A percentile compares a stretch with the other conserved stretches of the same genome.
Evolutionary conservation across 805 yeast species (phyloP).

Genomic region (Wickerhamiella qilinensis): DNA sequence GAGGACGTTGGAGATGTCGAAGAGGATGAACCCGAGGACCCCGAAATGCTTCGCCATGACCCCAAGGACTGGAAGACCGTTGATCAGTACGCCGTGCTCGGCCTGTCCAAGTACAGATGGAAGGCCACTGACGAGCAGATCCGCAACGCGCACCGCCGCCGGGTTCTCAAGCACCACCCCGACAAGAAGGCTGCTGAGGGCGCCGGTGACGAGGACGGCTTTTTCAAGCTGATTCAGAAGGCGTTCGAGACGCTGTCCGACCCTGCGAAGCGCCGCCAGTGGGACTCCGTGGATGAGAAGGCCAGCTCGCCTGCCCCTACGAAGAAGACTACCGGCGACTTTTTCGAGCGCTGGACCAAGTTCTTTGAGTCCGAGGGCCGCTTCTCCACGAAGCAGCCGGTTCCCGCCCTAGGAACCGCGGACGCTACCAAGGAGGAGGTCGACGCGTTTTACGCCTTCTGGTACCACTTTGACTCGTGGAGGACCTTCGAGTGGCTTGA

Average conservation of each 20-base stretch:
- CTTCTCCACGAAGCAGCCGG: constrained; percentile 84
- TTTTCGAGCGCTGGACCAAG: constrained; percentile 84
- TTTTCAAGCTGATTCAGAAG: constrained; percentile 95
- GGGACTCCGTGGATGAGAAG: constrained; percentile 81
- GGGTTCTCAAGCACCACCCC: constrained; percentile 93
- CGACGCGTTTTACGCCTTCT: constrained; percentile 77
- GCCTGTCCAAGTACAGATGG: constrained; percentile 80
- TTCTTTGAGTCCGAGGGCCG: constrained; percentile 82
- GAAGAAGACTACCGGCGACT: constrained; percentile 49
- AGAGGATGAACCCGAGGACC: constrained; percentile 51
- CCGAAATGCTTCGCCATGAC: constrained; percentile 68
- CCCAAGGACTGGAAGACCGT: constrained; percentile 98
- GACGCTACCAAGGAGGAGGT: constrained; percentile 63
- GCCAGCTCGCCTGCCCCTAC: constrained; percentile 77
- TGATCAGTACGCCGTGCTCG: constrained; percentile 91
- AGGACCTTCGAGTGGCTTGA: constrained; percentile 94
- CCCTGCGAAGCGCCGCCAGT: constrained; percentile 76
- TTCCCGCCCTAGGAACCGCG: constrained; percentile 60
- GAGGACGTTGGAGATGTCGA: constrained; percentile 39
- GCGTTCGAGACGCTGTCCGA: constrained; percentile 84
- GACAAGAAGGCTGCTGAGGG: constrained; percentile 92
- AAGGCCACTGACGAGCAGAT: constrained; percentile 84
- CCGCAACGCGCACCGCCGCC: constrained; percentile 92
- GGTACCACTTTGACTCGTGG: constrained; percentile 94
- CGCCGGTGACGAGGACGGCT: constrained; percentile 72